Evolutionary conservation across 2,329 filamentous ascomycete genomes (phyloP).

Genomic region (Ceratocystis ficicola): DNA sequence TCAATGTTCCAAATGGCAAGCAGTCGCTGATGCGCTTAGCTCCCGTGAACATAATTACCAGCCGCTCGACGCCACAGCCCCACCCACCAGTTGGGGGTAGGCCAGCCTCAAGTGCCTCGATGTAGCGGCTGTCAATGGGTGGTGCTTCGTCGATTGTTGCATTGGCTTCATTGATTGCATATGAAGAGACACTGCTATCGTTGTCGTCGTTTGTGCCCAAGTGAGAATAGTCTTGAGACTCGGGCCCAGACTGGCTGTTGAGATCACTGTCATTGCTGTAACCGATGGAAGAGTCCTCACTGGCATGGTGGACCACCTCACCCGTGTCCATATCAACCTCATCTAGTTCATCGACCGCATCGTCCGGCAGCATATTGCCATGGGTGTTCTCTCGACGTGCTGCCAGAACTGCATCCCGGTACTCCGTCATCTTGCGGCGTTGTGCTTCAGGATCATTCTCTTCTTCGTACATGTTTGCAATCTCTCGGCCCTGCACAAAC

Average conservation of each 20-base stretch:
- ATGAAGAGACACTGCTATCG: neutral
- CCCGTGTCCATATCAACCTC: constrained; percentile 32
- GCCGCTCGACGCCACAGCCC: constrained; percentile 83
- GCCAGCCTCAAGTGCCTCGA: constrained; percentile 74
- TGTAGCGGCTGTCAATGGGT: constrained; percentile 64
- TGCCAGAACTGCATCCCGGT: constrained; percentile 29
- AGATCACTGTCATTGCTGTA: neutral
- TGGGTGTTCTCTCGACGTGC: constrained; percentile 26
- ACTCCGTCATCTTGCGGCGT: constrained; percentile 61
- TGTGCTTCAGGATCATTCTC: constrained; percentile 89
- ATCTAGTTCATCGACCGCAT: constrained; percentile 22
- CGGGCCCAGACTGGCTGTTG: neutral
- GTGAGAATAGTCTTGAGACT: neutral
- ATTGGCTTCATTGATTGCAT: neutral
- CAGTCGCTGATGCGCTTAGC: constrained; percentile 72
- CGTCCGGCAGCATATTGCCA: constrained; percentile 25
- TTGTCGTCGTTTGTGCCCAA: neutral
- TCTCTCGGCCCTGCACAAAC: constrained; percentile 66
- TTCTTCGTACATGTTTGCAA: constrained; percentile 96
- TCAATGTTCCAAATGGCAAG: constrained; percentile 75
- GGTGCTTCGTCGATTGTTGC: constrained; percentile 30
- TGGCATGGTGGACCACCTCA: constrained; percentile 19
- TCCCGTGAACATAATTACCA: constrained; percentile 83
- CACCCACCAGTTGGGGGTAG: constrained; percentile 93
- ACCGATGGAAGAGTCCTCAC: neutral